A percentile compares a stretch with the other conserved stretches of the same genome.
phyloP scores from a whole-genome alignment of 768 basidiomycete species.

The Favolaschia claudopus region DNA sequence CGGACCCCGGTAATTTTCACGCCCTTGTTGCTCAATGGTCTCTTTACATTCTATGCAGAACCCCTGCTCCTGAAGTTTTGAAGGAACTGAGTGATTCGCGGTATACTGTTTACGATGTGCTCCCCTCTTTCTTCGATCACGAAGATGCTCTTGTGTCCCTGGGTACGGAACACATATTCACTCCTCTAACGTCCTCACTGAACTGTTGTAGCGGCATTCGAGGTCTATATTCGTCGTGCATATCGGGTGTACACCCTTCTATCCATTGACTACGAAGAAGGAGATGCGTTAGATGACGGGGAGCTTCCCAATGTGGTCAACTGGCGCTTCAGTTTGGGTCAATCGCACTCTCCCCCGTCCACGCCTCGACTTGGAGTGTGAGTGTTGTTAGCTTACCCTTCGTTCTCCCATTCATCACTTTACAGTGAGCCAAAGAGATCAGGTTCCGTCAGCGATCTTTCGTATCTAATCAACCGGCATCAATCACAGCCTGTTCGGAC shows the following conservation, averaged over 20 bases:
- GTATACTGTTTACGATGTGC: constrained; percentile 96
- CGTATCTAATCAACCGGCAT: constrained; percentile 87
- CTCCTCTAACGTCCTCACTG: constrained; percentile 2
- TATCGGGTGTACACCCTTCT: constrained; percentile 94
- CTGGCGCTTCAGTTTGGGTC: constrained; percentile 96
- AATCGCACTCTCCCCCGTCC: constrained; percentile 84
- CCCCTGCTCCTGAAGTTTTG: constrained; percentile 86
- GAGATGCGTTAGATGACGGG: constrained; percentile 83
- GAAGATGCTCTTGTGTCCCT: constrained; percentile 84
- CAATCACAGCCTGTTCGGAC: constrained; percentile 90
- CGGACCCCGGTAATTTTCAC: constrained; percentile 58
- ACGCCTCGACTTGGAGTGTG: constrained; percentile 75
- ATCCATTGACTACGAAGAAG: constrained; percentile 95
- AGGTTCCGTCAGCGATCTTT: constrained; percentile 94
- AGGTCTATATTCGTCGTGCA: constrained; percentile 94
- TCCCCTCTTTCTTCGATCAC: constrained; percentile 94
- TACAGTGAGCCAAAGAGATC: constrained; percentile 57
- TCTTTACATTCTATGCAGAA: constrained; percentile 50
- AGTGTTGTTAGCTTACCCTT: constrained; percentile 13
- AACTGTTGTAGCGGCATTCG: constrained; percentile 76
- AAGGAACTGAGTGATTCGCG: constrained; percentile 95
- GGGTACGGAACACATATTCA: constrained; percentile 54
- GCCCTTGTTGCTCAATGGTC: background rate
- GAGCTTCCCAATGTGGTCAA: constrained; percentile 82
- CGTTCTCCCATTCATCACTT: constrained; percentile 9